Conservation (phyloP, 768 basidiomycete genomes). For the Naematelia encephala region DNA sequence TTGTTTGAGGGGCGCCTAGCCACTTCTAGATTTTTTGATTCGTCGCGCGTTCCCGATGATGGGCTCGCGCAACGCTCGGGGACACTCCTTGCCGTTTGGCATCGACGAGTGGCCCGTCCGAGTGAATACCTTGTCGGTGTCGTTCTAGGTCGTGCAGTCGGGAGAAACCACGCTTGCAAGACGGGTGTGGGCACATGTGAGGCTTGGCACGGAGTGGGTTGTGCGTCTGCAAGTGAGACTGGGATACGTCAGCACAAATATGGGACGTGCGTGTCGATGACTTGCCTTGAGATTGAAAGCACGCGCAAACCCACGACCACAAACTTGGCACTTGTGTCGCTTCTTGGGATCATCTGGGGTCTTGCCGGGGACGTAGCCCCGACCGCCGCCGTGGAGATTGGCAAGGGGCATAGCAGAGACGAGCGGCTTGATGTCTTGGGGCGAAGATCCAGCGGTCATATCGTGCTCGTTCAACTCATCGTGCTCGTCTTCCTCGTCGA, state of each 20-base stretch:
- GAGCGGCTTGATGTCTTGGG: conserved; percentile 25
- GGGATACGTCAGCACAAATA: conserved; percentile 9
- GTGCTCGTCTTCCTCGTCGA: conserved; percentile 16
- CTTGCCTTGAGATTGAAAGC: conserved; percentile 85
- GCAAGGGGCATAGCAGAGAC: conserved; percentile 29
- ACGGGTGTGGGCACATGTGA: conserved; percentile 76
- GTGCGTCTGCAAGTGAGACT: conserved; percentile 84
- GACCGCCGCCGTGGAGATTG: conserved; percentile 47
- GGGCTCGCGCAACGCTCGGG: conserved; percentile 46
- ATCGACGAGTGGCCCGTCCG: conserved; percentile 48
- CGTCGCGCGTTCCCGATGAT: conserved; percentile 18
- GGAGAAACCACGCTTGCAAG: conserved; percentile 85
- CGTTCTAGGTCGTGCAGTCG: conserved; percentile 91
- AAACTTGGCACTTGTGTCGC: conserved; percentile 47
- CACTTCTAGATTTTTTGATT: conserved; percentile 29
- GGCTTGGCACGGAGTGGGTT: conserved; percentile 88
- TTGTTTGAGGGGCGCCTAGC: conserved; percentile 39
- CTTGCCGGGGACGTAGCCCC: conserved; percentile 49
- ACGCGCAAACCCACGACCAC: conserved; percentile 73
- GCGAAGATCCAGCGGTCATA: conserved; percentile 5
- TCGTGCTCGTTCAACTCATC: conserved; percentile 9
- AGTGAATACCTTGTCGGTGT: conserved; percentile 57
- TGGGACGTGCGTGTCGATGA: not conserved
- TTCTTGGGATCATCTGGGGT: conserved; percentile 51
- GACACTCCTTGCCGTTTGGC: conserved; percentile 47